phyloP scores from a whole-genome alignment of 2,329 filamentous ascomycete genomes.

The Drechslerella stenobrocha region DNA sequence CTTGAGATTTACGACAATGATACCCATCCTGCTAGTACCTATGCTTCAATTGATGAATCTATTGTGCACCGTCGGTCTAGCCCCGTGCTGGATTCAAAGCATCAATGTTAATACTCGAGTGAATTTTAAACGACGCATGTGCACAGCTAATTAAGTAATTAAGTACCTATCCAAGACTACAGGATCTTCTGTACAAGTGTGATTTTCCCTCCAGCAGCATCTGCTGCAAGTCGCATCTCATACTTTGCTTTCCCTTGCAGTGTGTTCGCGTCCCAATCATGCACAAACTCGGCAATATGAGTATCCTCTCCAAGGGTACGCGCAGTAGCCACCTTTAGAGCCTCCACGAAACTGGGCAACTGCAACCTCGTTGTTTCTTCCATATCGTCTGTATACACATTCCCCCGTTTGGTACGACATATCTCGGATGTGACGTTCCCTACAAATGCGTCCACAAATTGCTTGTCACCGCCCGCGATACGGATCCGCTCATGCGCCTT shows the following conservation, averaged over 20 bases:
- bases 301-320: conserved; percentile 43
- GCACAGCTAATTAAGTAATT: not conserved
- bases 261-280: conserved; percentile 52
- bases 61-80: too few relatives aligned
- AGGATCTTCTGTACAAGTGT: not conserved
- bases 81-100: not conserved
- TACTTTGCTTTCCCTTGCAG: conserved; percentile 52
- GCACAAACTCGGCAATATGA: conserved; percentile 48
- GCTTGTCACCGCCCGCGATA: conserved; percentile 7
- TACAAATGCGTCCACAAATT: conserved; percentile 50
- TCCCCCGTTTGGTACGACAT: conserved; percentile 50
- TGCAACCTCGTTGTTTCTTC: conserved; percentile 46
- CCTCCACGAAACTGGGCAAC: conserved; percentile 53
- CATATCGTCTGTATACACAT: conserved; percentile 50
- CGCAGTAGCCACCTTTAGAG: conserved; percentile 51
- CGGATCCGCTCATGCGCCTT: not conserved
- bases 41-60: too few relatives aligned
- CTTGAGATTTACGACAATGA: conserved; percentile 13
- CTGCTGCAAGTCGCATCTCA: conserved; percentile 4
- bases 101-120: not conserved
- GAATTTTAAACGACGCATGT: too few relatives aligned
- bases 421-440: conserved; percentile 48
- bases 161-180: not conserved
- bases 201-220: not conserved
- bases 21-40: too few relatives aligned